These are phyloP conservation scores for Picocystis sp. DNA, from an alignment of 163 green algal genomes.

Conservation along the genomic window DNA sequence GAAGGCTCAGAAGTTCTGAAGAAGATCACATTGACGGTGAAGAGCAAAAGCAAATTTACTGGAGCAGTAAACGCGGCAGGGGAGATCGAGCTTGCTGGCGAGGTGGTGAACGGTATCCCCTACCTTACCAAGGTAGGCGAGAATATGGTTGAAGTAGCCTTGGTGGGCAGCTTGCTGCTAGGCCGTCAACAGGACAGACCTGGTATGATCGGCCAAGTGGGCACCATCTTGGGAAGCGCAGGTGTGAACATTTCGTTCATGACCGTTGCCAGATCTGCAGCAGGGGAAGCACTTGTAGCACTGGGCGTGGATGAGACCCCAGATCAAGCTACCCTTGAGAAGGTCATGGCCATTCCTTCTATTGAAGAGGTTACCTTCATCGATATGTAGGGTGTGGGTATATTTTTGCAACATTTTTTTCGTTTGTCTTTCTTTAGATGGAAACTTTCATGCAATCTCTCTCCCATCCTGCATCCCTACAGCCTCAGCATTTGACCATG, in stretches of 20 bases:
- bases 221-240: slow-evolving; percentile 40
- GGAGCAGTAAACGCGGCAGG: slow-evolving; percentile 35
- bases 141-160: slow-evolving; percentile 51
- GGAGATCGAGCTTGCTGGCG: slow-evolving; percentile 58
- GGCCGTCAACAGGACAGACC: slow-evolving; percentile 74
- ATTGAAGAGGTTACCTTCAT: slow-evolving; percentile 3
- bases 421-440: too few relatives aligned
- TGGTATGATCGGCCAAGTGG: slow-evolving; percentile 74
- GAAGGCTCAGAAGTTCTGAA: slow-evolving; percentile 45
- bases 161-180: slow-evolving; percentile 67
- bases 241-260: slow-evolving; percentile 88
- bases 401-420: too few relatives aligned
- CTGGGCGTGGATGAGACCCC: slow-evolving; percentile 65
- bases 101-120: slow-evolving; percentile 43
- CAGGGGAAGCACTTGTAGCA: slow-evolving; percentile 72
- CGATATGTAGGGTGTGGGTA: not conserved
- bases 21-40: slow-evolving; percentile 46
- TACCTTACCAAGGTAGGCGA: slow-evolving; percentile 69
- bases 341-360: not conserved
- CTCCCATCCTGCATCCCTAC: too few relatives aligned
- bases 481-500: too few relatives aligned
- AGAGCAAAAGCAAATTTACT: slow-evolving; percentile 39
- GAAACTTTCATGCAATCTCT: too few relatives aligned
- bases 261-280: slow-evolving; percentile 44
- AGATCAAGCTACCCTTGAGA: slow-evolving; percentile 8